A percentile compares a stretch with the other conserved stretches of the same genome.
Conservation (phyloP, 306 rosid species). For the Medicago arabica region DNA sequence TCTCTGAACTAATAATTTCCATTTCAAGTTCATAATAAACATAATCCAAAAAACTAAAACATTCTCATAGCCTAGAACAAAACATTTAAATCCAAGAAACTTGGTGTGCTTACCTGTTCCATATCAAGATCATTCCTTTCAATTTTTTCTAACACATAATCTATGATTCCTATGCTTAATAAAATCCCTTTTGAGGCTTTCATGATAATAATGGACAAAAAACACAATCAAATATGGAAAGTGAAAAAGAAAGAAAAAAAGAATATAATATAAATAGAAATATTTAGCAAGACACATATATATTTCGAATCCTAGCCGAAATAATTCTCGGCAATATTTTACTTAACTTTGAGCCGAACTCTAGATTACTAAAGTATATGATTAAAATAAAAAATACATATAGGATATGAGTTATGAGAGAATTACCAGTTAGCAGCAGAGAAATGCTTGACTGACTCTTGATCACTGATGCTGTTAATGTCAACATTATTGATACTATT, state of each 20-base stretch:
- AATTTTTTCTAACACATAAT: no score
- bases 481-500: neutral
- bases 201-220: neutral
- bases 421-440: constrained; percentile 40
- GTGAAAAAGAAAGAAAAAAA: neutral
- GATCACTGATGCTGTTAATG: constrained; percentile 26
- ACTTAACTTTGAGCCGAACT: no score
- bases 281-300: neutral
- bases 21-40: constrained; percentile 1
- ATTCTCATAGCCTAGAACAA: neutral
- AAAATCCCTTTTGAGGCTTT: constrained; percentile 14
- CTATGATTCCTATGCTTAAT: neutral
- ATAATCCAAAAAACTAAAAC: neutral
- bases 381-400: neutral
- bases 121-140: neutral
- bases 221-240: neutral
- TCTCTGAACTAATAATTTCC: constrained; percentile 11
- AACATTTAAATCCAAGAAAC: neutral
- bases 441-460: constrained; percentile 26
- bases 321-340: neutral
- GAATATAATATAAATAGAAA: neutral
- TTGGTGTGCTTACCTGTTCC: neutral
- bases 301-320: neutral
- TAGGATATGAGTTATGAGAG: neutral
- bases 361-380: no score